Evolutionary conservation across 371 early-diverging fungal species (phyloP).

Genomic region (Mucor plumbeus): DNA sequence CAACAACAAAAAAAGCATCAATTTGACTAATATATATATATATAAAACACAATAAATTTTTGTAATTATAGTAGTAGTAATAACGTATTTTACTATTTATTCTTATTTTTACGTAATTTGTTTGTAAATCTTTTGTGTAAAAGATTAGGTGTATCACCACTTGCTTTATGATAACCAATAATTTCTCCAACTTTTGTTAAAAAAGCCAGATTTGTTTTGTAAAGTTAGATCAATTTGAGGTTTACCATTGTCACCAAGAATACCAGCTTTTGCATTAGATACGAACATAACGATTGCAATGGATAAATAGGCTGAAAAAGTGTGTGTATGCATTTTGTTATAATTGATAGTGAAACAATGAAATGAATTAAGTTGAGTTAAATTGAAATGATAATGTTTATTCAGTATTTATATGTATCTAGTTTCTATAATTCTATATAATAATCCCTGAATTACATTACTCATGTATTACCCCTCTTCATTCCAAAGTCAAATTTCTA

Average conservation of each 20-base stretch:
- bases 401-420: neutral
- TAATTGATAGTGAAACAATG: neutral
- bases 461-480: neutral
- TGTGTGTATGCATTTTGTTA: neutral
- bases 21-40: neutral
- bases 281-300: neutral
- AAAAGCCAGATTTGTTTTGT: neutral
- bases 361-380: neutral
- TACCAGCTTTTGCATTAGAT: neutral
- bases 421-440: neutral
- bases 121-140: neutral
- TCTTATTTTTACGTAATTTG: conserved; percentile 1
- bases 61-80: neutral
- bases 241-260: neutral
- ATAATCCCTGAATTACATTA: neutral
- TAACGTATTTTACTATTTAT: neutral
- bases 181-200: neutral
- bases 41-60: neutral
- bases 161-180: conserved; percentile 3
- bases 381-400: neutral
- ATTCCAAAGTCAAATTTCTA: neutral
- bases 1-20: neutral
- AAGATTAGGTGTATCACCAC: neutral
- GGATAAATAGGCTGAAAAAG: neutral
- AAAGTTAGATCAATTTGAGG: neutral